Percentiles rank a stretch among this genome's conserved stretches.
Evolutionary conservation across 441 rosid genomes (phyloP).

Genomic region (Arabidopsis lyrata): DNA sequence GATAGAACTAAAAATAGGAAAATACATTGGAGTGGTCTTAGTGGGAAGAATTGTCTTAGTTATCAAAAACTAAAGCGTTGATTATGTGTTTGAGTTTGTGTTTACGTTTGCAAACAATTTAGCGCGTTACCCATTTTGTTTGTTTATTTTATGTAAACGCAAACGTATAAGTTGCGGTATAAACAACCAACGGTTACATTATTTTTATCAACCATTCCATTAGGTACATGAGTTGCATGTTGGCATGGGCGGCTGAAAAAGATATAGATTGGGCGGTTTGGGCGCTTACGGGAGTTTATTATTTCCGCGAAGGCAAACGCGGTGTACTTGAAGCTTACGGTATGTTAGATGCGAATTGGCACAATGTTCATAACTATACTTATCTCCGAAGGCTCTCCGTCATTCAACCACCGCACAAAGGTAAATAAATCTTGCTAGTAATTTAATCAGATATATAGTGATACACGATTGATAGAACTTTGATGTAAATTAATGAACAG

Average conservation of each 20-base stretch:
- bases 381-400: slow-evolving; percentile 63
- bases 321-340: slow-evolving; percentile 73
- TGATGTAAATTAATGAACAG: slow-evolving; percentile 46
- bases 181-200: background rate
- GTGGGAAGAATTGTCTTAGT: background rate
- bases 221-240: slow-evolving; percentile 74
- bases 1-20: too few relatives aligned
- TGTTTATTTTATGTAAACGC: background rate
- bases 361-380: slow-evolving; percentile 58
- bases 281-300: slow-evolving; percentile 80
- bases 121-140: background rate
- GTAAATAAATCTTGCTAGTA: slow-evolving; percentile 35
- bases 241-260: slow-evolving; percentile 73
- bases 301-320: slow-evolving; percentile 66
- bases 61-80: background rate
- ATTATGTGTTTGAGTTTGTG: background rate
- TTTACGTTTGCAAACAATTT: background rate
- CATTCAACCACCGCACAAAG: slow-evolving; percentile 68
- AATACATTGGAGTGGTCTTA: too few relatives aligned
- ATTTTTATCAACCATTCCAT: slow-evolving; percentile 49
- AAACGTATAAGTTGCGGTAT: background rate
- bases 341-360: slow-evolving; percentile 64
- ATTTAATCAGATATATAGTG: background rate
- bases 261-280: slow-evolving; percentile 89
- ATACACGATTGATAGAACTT: background rate